Evolutionary conservation across 768 basidiomycete species (phyloP), one percentile per base, ranked within the genome.

Genomic region (Daedaleopsis nitida): DNA sequence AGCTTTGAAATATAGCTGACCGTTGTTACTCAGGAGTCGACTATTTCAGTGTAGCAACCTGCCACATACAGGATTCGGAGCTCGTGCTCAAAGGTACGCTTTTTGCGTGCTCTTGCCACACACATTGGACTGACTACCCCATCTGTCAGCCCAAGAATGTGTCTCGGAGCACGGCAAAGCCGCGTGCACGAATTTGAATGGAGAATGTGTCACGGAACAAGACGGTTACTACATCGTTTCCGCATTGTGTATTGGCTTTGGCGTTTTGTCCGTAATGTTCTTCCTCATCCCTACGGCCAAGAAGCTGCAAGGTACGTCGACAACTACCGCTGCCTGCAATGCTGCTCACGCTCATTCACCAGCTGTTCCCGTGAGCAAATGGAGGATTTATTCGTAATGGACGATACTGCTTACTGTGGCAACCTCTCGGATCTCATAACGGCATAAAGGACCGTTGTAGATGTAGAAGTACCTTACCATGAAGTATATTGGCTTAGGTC

Each of bases 181-280:
- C 8, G 74, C 80, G 6, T 98, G 97, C 74, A 78, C 81, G 21
- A 83, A 86, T 2, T 78, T 92, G 55, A 87, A 83, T 12, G 97
- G 97, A 0, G 75, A 79, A 43, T 99, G 97, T 73, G 78, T 91
- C 52, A 92, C 88, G 1, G 86, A 92, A 73, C 82, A 83, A 23
- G 97, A 99, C 74, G 97, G 97, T 12, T 98, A 96, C 75, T 98
- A 95, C 74, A 82, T 86, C 59, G 85, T 96, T 54, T 90, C 89
- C 32, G 83, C 74, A 7, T 70, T 94, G n/a, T 97, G 95, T 76
- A 78, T 97, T 65, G 69, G 75, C 8, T 80, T 94, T 44, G 96
- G 94, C n/a, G 79, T 88, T 17, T 56, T 86, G 1, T 81, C 94
- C 66, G 77, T 98, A 42, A 68, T 94, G 43, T 76, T 79, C 43